phyloP scores from a whole-genome alignment of 1,139 yeast species.

The Pichia terricola region DNA sequence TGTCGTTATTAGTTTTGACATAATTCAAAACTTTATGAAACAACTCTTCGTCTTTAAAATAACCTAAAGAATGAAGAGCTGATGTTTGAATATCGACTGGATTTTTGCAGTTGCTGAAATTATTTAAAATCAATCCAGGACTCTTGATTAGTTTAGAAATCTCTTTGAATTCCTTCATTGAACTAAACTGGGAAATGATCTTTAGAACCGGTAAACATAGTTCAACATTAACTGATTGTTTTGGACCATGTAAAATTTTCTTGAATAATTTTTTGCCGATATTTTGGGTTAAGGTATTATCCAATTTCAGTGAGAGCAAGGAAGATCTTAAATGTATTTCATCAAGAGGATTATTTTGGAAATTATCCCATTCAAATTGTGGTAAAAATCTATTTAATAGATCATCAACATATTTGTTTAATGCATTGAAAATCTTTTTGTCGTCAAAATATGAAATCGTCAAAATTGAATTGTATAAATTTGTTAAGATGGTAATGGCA shows the following conservation, averaged over 20 bases:
- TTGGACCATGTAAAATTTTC: constrained; percentile 40
- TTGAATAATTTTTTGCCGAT: constrained; percentile 36
- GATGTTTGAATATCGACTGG: constrained; percentile 35
- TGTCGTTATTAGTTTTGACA: constrained; percentile 45
- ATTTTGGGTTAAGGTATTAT: constrained; percentile 25
- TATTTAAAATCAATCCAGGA: constrained; percentile 31
- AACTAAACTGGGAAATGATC: constrained; percentile 21
- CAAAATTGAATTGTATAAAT: constrained; percentile 24
- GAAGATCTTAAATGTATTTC: constrained; percentile 37
- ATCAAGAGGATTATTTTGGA: constrained; percentile 15
- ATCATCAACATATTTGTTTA: constrained; percentile 16
- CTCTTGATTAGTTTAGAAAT: constrained; percentile 42
- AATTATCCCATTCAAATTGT: constrained; percentile 20
- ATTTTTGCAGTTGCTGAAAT: constrained; percentile 20
- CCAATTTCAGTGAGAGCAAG: constrained; percentile 30
- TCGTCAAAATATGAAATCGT: constrained; percentile 20
- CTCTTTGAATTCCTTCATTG: constrained; percentile 48
- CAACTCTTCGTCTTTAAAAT: constrained; percentile 35
- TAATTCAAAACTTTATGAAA: constrained; percentile 45
- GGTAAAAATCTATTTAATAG: constrained; percentile 16
- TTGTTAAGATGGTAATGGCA: constrained; percentile 29
- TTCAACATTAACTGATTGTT: constrained; percentile 39
- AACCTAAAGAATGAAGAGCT: constrained; percentile 47
- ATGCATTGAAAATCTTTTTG: constrained; percentile 22
- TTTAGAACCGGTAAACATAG: constrained; percentile 31